Percentiles rank a stretch among this genome's conserved stretches.
Evolutionary conservation across 179 eudicot genomes (phyloP).

Genomic region (Corrigiola litoralis): DNA sequence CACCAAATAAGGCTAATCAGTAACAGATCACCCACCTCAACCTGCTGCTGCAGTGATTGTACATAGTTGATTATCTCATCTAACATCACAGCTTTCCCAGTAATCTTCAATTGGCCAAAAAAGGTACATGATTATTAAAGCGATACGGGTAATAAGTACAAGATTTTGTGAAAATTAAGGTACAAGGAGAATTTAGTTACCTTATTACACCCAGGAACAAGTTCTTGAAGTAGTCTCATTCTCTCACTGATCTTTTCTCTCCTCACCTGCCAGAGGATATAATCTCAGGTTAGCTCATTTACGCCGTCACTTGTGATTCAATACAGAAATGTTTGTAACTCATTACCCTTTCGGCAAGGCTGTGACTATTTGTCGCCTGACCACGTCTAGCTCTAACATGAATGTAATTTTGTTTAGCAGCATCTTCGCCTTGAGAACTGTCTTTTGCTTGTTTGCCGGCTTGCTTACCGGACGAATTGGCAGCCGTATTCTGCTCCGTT

Average conservation of each 20-base stretch:
- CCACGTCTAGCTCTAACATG: conserved; percentile 95
- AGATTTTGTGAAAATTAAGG: not conserved
- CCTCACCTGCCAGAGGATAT: conserved; percentile 49
- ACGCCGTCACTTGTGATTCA: not conserved
- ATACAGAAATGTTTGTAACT: conserved; percentile 4
- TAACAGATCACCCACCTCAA: conserved; percentile 58
- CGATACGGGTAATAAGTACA: not conserved
- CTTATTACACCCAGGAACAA: conserved; percentile 98
- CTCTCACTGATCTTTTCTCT: conserved; percentile 95
- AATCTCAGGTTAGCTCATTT: conserved; percentile 13
- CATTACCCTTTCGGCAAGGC: conserved; percentile 92
- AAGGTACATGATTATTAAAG: not conserved
- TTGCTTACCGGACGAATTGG: conserved; percentile 46
- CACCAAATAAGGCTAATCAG: not conserved
- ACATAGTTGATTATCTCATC: conserved; percentile 99
- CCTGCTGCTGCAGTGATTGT: conserved; percentile 96
- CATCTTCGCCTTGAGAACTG: conserved; percentile 48
- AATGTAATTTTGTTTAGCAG: conserved; percentile 64
- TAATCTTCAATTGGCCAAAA: conserved; percentile 29
- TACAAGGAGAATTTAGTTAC: conserved; percentile 27
- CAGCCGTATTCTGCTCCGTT: conserved; percentile 32
- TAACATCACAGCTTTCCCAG: conserved; percentile 98
- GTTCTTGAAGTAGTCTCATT: conserved; percentile 97
- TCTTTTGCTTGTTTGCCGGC: conserved; percentile 59
- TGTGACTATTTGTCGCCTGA: conserved; percentile 98